Conservation (phyloP, 352 stramenopile genomes). For the Globisporangium camurandrum region DNA sequence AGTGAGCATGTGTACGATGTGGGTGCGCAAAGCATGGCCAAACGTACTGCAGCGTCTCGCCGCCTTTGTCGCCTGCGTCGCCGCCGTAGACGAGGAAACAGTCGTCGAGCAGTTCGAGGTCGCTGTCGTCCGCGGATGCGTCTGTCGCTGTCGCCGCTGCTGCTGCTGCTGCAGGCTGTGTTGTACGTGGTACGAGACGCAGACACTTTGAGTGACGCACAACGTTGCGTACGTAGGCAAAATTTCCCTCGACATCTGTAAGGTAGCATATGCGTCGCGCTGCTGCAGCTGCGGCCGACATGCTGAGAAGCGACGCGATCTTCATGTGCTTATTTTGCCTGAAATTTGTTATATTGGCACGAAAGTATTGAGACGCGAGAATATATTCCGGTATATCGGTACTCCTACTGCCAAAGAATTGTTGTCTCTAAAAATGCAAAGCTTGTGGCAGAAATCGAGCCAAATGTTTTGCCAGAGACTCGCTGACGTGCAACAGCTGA, state of each 20-base stretch:
- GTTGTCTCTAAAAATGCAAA: not conserved
- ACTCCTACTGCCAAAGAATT: not conserved
- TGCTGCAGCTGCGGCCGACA: not conserved
- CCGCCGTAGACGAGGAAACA: slow-evolving; percentile 87
- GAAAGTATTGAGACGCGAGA: too few species aligned
- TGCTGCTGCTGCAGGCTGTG: not conserved
- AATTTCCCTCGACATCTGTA: slow-evolving; percentile 80
- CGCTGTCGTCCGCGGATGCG: not conserved
- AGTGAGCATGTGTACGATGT: not conserved
- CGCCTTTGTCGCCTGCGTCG: slow-evolving; percentile 88
- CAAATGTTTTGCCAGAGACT: not conserved
- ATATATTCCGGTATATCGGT: too few species aligned
- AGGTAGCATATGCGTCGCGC: slow-evolving; percentile 52
- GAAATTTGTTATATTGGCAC: too few species aligned
- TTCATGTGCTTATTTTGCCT: not conserved
- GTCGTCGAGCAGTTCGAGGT: slow-evolving; percentile 56
- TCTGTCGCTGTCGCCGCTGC: slow-evolving; percentile 17
- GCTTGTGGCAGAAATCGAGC: not conserved
- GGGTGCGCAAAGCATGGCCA: not conserved
- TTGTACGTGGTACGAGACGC: slow-evolving; percentile 16
- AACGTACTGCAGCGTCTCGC: slow-evolving; percentile 72
- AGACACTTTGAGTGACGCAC: slow-evolving; percentile 56
- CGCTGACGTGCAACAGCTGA: slow-evolving; percentile 2
- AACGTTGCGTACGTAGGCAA: slow-evolving; percentile 64
- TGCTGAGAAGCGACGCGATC: not conserved